Percentiles rank a stretch among this genome's conserved stretches.
Evolutionary conservation across 768 basidiomycete species (phyloP).

Genomic region (Agrocybe pediades): DNA sequence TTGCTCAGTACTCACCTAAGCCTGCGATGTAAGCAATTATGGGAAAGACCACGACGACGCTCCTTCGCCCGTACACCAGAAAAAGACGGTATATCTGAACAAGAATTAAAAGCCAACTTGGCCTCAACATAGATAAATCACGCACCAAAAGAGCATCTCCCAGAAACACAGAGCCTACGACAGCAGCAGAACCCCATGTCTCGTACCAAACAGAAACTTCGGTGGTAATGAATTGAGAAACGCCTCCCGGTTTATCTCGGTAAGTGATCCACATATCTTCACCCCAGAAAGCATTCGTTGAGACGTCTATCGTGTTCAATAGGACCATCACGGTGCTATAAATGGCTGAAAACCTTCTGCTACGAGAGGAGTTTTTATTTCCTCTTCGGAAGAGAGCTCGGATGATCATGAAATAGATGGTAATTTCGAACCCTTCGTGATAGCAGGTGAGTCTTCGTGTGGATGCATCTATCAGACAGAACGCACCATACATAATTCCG

Average conservation of each 20-base stretch:
- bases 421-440: slow-evolving; percentile 22
- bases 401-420: slow-evolving; percentile 23
- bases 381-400: slow-evolving; percentile 12
- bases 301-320: slow-evolving; percentile 24
- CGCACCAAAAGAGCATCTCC: slow-evolving; percentile 29
- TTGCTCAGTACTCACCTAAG: slow-evolving; percentile 19
- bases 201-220: slow-evolving; percentile 29
- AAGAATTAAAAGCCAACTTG: not conserved
- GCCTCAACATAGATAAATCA: not conserved
- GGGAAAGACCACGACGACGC: slow-evolving; percentile 20
- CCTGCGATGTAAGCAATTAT: slow-evolving; percentile 23
- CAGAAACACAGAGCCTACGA: slow-evolving; percentile 27
- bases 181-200: slow-evolving; percentile 24
- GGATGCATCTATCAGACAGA: not conserved
- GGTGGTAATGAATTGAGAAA: slow-evolving; percentile 19
- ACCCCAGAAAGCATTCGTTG: slow-evolving; percentile 28
- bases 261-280: slow-evolving; percentile 30
- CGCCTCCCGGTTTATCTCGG: slow-evolving; percentile 24
- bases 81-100: slow-evolving; percentile 28
- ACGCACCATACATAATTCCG: slow-evolving; percentile 28
- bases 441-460: not conserved
- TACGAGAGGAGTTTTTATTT: slow-evolving; percentile 12
- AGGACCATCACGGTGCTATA: slow-evolving; percentile 25
- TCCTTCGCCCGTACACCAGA: slow-evolving; percentile 24
- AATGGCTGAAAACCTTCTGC: slow-evolving; percentile 19